Conservation (phyloP, 176 grass and related monocot genomes). For the Themeda triandra region DNA sequence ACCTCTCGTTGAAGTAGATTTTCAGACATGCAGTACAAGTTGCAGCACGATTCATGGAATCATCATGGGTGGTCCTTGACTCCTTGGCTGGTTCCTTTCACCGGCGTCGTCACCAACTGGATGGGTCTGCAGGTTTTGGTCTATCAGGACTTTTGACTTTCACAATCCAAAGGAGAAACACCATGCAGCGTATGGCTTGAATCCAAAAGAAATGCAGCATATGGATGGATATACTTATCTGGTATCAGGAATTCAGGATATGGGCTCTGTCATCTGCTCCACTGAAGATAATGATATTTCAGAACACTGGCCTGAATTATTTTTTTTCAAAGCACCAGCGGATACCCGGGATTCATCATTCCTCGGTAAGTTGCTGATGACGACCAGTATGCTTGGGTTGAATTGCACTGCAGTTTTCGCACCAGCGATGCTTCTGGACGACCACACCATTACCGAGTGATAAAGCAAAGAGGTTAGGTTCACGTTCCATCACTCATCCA, state of each 20-base stretch:
- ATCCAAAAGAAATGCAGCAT: background rate
- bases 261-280: too few species aligned
- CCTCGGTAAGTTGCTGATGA: background rate
- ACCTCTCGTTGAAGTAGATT: background rate
- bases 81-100: background rate
- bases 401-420: conserved; percentile 31
- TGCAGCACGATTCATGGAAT: background rate
- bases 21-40: background rate
- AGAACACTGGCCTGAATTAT: background rate
- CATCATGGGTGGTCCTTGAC: background rate
- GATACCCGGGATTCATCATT: background rate
- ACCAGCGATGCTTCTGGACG: background rate
- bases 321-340: background rate
- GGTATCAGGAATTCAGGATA: background rate
- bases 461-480: conserved; percentile 23
- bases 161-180: background rate
- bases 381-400: background rate
- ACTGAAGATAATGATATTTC: background rate
- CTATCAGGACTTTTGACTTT: background rate
- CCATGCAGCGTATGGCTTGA: background rate
- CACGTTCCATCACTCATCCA: conserved; percentile 19
- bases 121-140: conserved; percentile 5
- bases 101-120: background rate
- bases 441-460: background rate
- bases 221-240: background rate